These are phyloP conservation scores for Arabidopsis thaliana DNA, from an alignment of 345 rosid genomes.

Conservation along the genomic window TAIR10.1 NC_003075.7:16901001-16901500, in stretches of 20 bases:
- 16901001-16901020: slow-evolving; percentile 10
- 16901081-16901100: background rate
- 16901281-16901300: slow-evolving; percentile 30
- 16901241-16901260: slow-evolving; percentile 36
- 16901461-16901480: slow-evolving; percentile 52
- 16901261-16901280: slow-evolving; percentile 33
- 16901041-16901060: slow-evolving; percentile 12
- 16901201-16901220: slow-evolving; percentile 10
- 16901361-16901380: slow-evolving; percentile 35
- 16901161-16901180: slow-evolving; percentile 32
- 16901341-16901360: background rate
- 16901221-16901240: slow-evolving; percentile 29
- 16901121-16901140: slow-evolving; percentile 13
- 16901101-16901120: background rate
- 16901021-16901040: background rate
- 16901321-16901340: slow-evolving; percentile 44
- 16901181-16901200: slow-evolving; percentile 21
- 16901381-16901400: background rate
- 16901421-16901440: slow-evolving; percentile 44
- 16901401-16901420: slow-evolving; percentile 20
- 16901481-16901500: slow-evolving; percentile 47
- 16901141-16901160: slow-evolving; percentile 33
- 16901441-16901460: slow-evolving; percentile 41
- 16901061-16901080: slow-evolving; percentile 19
- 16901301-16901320: slow-evolving; percentile 44